Conservation (phyloP, 225 moss, liverwort and hornwort genomes). For the Thuidium tamariscinum region DNA sequence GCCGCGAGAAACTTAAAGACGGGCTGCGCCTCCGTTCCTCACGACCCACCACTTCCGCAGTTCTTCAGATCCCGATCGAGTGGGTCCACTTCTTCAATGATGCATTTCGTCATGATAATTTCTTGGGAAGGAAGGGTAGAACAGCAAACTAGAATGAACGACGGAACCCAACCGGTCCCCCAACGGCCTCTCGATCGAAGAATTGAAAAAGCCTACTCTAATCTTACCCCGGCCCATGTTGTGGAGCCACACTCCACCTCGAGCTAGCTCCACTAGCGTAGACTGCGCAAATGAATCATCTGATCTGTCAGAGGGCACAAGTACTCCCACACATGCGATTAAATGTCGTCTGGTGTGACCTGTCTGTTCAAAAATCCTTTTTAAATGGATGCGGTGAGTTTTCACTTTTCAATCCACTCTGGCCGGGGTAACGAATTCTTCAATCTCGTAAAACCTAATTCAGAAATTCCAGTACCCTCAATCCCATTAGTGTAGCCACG, state of each 20-base stretch:
- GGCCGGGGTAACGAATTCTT: neutral
- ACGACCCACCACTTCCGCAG: neutral
- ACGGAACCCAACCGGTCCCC: neutral
- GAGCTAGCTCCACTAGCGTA: neutral
- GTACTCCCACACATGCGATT: conserved; percentile 7
- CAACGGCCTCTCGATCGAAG: no score
- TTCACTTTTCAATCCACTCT: neutral
- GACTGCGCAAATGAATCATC: neutral
- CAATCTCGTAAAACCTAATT: no score
- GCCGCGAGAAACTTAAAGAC: neutral
- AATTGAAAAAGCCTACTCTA: neutral
- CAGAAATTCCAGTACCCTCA: neutral
- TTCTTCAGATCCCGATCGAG: no score
- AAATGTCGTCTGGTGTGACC: neutral
- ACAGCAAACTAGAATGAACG: neutral
- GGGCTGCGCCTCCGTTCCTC: neutral
- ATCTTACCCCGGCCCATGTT: neutral
- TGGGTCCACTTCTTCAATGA: neutral
- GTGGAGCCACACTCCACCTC: neutral
- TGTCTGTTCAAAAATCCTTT: neutral
- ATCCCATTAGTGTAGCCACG: neutral
- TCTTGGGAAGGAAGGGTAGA: neutral
- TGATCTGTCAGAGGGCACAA: neutral
- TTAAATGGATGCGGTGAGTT: neutral
- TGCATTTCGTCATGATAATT: neutral